Evolutionary conservation across 805 yeast genomes (phyloP).

Genomic region (Barnettozyma pratensis): DNA sequence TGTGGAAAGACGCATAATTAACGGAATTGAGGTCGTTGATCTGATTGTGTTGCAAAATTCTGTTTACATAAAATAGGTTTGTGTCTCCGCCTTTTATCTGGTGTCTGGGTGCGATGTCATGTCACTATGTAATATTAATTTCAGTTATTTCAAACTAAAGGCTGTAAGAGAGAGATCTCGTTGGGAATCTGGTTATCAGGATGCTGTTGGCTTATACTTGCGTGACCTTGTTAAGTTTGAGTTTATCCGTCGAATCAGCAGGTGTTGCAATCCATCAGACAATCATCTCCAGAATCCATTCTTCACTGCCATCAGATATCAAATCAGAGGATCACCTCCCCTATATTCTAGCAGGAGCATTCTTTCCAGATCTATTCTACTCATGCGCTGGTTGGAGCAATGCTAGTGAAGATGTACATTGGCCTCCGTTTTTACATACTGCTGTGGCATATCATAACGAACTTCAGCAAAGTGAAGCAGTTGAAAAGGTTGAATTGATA

Average conservation of each 20-base stretch:
- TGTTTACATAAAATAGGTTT: neutral
- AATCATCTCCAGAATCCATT: constrained; percentile 28
- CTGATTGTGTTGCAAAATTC: too few species aligned
- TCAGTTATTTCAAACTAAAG: too few species aligned
- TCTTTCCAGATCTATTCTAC: constrained; percentile 67
- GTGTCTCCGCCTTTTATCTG: too few species aligned
- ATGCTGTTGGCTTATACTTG: too few species aligned
- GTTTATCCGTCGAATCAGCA: neutral
- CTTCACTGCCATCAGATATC: constrained; percentile 30
- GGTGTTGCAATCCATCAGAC: constrained; percentile 28
- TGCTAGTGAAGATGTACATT: constrained; percentile 59
- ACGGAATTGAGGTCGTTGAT: neutral
- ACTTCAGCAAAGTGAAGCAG: constrained; percentile 11
- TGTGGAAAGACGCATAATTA: constrained; percentile 2
- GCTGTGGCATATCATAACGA: constrained; percentile 37
- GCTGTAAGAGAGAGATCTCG: too few species aligned
- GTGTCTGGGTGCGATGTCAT: too few species aligned
- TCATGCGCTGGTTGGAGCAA: constrained; percentile 44
- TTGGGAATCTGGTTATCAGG: too few species aligned
- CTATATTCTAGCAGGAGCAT: constrained; percentile 52
- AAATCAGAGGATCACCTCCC: constrained; percentile 19
- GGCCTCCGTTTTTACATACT: constrained; percentile 58
- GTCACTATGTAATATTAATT: too few species aligned
- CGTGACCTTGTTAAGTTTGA: too few species aligned
- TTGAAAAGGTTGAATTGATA: constrained; percentile 19